phyloP scores from a whole-genome alignment of 192 early-diverging fungal species.

The Allomyces arbusculus region DNA sequence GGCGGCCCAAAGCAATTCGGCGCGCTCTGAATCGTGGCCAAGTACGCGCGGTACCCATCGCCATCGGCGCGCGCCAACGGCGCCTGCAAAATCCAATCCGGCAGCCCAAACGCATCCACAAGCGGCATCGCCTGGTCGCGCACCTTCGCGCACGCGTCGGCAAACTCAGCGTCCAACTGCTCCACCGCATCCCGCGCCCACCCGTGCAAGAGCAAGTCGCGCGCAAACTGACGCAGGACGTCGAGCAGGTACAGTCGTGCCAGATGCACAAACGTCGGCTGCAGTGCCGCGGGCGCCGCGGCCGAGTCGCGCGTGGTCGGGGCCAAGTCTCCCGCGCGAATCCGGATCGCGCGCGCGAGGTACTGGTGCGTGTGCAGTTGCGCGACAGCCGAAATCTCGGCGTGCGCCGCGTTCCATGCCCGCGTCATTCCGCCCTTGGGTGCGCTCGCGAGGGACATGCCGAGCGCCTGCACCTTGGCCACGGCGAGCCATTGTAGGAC shows the following conservation, averaged over 20 bases:
- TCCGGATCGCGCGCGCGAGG: conserved; percentile 6
- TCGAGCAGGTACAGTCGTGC: conserved; percentile 21
- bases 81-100: conserved; percentile 34
- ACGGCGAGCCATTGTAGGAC: conserved; percentile 2
- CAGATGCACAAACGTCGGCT: conserved; percentile 15
- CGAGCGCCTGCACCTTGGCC: not conserved
- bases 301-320: not conserved
- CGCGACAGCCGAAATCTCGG: conserved; percentile 2
- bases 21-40: conserved; percentile 1
- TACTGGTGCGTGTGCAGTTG: conserved; percentile 11
- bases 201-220: conserved; percentile 22
- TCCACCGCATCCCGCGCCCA: conserved; percentile 21
- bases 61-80: conserved; percentile 37
- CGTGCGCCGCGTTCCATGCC: not conserved
- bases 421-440: not conserved
- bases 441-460: not conserved
- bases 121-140: conserved; percentile 26
- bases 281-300: conserved; percentile 2
- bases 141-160: conserved; percentile 19
- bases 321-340: conserved; percentile 4
- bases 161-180: conserved; percentile 15
- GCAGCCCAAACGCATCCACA: conserved; percentile 28
- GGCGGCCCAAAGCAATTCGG: conserved; percentile 17
- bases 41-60: conserved; percentile 27
- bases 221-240: conserved; percentile 16